These are phyloP conservation scores for Pueraria montana DNA, from an alignment of 306 rosid genomes.

Conservation along the genomic window DNA sequence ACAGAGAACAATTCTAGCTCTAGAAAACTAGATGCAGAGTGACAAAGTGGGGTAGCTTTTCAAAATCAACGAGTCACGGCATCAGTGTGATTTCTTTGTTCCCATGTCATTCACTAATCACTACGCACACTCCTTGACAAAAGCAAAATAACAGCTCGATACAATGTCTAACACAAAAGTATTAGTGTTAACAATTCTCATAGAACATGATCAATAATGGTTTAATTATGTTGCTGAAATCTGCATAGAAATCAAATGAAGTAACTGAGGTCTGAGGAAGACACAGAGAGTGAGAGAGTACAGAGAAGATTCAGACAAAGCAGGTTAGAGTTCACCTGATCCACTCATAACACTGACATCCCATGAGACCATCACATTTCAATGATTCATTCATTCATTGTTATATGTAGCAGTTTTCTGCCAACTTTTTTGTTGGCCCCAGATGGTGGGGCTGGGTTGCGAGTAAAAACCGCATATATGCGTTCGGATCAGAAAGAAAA, in stretches of 20 bases:
- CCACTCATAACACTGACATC: constrained; percentile 46
- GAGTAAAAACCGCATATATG: constrained; percentile 48
- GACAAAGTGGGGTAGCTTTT: background rate
- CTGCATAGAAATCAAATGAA: background rate
- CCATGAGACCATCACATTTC: constrained; percentile 43
- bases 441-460: constrained; percentile 41
- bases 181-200: background rate
- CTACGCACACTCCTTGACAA: no score
- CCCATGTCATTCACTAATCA: background rate
- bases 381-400: constrained; percentile 49
- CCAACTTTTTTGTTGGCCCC: constrained; percentile 44
- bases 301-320: constrained; percentile 27
- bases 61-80: no score
- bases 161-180: background rate
- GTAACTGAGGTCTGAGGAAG: background rate
- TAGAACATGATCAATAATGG: background rate
- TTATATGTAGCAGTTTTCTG: background rate
- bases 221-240: constrained; percentile 2
- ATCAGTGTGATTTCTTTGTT: no score
- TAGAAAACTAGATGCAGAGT: background rate
- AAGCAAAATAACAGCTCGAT: background rate
- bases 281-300: background rate
- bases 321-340: constrained; percentile 47
- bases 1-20: background rate
- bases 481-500: constrained; percentile 31